Evolutionary conservation across 768 basidiomycete genomes (phyloP).

Genomic region (Filobasidium wieringae): DNA sequence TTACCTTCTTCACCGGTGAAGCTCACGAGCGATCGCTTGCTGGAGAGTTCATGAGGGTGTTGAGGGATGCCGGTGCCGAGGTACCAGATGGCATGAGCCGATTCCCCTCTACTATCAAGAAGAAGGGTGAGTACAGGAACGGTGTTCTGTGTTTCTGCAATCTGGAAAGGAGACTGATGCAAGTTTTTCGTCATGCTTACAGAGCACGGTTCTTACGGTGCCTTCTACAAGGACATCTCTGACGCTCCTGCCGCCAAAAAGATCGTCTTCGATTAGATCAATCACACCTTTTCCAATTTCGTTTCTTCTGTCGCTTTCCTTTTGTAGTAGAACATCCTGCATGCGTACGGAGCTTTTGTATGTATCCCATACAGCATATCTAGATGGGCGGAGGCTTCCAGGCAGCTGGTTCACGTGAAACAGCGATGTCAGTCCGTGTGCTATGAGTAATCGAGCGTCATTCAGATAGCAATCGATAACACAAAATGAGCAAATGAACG

Average conservation of each 20-base stretch:
- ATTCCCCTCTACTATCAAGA: constrained; percentile 96
- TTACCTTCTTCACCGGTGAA: constrained; percentile 95
- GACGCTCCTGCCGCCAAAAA: constrained; percentile 42
- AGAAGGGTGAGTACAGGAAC: constrained; percentile 47
- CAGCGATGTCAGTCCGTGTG: too few species aligned
- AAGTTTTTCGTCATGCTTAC: not conserved
- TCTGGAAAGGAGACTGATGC: not conserved
- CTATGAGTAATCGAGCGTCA: too few species aligned
- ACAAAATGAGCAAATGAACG: too few species aligned
- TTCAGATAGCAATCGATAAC: too few species aligned
- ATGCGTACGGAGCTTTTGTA: too few species aligned
- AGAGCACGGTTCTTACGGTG: constrained; percentile 74
- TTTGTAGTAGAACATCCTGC: too few species aligned
- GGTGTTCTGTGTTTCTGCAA: not conserved
- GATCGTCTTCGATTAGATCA: constrained; percentile 42
- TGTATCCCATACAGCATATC: too few species aligned
- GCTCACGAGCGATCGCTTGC: constrained; percentile 73
- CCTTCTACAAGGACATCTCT: constrained; percentile 41
- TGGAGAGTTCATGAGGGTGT: constrained; percentile 82
- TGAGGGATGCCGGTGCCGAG: constrained; percentile 74
- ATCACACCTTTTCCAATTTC: not conserved
- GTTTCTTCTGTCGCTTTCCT: too few species aligned
- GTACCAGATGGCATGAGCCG: constrained; percentile 58
- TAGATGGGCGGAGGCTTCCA: too few species aligned
- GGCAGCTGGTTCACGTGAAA: too few species aligned